A percentile compares a stretch with the other conserved stretches of the same genome.
Conservation (phyloP, 148 eudicot genomes). For the Heliosperma pusillum region DNA sequence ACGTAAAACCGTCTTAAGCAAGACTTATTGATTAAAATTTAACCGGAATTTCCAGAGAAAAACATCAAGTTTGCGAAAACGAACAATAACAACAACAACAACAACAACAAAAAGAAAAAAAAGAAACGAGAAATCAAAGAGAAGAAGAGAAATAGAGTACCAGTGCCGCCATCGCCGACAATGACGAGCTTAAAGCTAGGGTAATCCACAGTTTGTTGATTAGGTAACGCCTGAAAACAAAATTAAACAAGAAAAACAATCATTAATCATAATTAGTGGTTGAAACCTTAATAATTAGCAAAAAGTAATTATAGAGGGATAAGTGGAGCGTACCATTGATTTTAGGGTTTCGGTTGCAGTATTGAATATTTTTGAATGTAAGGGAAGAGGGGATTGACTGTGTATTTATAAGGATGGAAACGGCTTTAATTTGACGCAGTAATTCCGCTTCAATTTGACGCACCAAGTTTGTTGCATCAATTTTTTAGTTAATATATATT, state of each 20-base stretch:
- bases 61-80: neutral
- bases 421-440: too few relatives aligned
- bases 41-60: too few relatives aligned
- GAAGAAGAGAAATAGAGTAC: neutral
- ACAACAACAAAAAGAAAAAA: neutral
- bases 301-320: neutral
- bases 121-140: neutral
- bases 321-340: neutral
- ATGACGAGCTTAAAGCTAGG: conserved; percentile 27
- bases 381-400: too few relatives aligned
- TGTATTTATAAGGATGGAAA: too few relatives aligned
- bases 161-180: conserved; percentile 30
- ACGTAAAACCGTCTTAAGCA: too few relatives aligned
- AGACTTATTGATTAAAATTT: too few relatives aligned
- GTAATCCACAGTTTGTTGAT: conserved; percentile 8
- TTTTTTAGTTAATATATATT: too few relatives aligned
- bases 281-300: neutral
- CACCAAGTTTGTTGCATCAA: too few relatives aligned
- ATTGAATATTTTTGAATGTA: too few relatives aligned
- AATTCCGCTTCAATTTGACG: too few relatives aligned
- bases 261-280: neutral
- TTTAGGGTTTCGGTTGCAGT: too few relatives aligned
- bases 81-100: too few relatives aligned
- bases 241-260: neutral
- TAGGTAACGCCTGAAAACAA: conserved; percentile 17